phyloP scores from a whole-genome alignment of 768 basidiomycete species.

The Mycena kentingensis region DNA sequence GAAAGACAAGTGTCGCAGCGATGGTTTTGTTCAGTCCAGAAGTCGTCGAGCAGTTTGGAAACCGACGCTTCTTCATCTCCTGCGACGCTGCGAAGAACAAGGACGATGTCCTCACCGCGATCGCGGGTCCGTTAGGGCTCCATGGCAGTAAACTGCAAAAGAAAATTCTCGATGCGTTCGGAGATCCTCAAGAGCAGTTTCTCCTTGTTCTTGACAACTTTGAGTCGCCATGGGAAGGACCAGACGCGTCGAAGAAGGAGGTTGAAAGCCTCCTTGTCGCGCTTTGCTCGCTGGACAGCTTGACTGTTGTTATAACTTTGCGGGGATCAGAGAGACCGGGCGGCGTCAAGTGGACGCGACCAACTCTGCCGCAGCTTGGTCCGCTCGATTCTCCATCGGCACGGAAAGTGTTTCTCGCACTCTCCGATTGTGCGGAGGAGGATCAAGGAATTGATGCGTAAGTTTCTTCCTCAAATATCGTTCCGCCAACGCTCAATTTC shows the following conservation, averaged over 20 bases:
- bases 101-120: conserved; percentile 21
- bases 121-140: conserved; percentile 17
- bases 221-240: conserved; percentile 25
- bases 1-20: conserved; percentile 22
- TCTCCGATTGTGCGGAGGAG: conserved; percentile 23
- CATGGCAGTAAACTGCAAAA: conserved; percentile 23
- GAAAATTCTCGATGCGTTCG: conserved; percentile 18
- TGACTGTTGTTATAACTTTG: conserved; percentile 25
- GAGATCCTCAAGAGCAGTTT: conserved; percentile 7
- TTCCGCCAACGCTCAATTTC: not conserved
- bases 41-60: conserved; percentile 17
- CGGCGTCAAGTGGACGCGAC: conserved; percentile 24
- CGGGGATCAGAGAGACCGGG: conserved; percentile 26
- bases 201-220: conserved; percentile 26
- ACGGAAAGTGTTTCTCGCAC: conserved; percentile 21
- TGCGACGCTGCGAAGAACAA: conserved; percentile 22
- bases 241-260: conserved; percentile 13
- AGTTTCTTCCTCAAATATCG: not conserved
- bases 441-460: conserved; percentile 21
- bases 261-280: conserved; percentile 21
- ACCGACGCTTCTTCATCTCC: conserved; percentile 18
- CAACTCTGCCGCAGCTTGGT: conserved; percentile 20
- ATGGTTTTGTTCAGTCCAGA: conserved; percentile 18
- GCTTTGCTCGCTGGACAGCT: conserved; percentile 14
- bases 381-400: conserved; percentile 21